Evolutionary conservation across 805 yeast genomes (phyloP), one percentile per base, ranked within the genome.

Genomic region (Cyberlindnera suaveolens): DNA sequence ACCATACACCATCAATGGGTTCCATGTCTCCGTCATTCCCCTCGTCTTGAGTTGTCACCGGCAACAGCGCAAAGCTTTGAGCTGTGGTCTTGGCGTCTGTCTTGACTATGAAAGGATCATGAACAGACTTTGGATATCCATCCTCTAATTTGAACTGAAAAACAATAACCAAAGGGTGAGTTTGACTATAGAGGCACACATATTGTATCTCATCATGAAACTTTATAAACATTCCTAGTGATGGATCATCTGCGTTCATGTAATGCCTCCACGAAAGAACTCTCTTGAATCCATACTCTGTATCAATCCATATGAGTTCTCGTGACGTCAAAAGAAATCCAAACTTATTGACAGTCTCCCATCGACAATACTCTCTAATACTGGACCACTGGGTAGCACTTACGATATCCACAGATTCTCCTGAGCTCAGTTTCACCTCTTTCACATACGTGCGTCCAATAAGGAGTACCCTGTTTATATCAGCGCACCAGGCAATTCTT

Each of bases 191-290:
- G 0, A 67, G 17, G 6, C 60, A 41, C 0, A 59, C 56, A 26
- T 51, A 40, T 17, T 48, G 48, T 10, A 46, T 46, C 45, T 38
- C 52, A 11, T 51, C 52, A 3, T 58, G 34, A 9, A 53, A 42
- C 11, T 62, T 56, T 2, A 71, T 55, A 2, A 58, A 49, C 41
- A 83, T 43, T 40, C 58, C 63, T 42, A 80, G 51, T 0, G 86
- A 70, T 1, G 74, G 71, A 51, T 86, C 95, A 1, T 58, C 49
- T 7, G 73, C 68, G 35, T 72, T 71, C 18, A 84, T 60, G 46
- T 64, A 75, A 60, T 88, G 96, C 47, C 80, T 82, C 90, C 95
- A 85, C 0, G 90, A 74, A 1, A 87, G 53, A 3, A 76, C 46
- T 44, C 84, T 68, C 27, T 62, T 62, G n/a, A 77, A 54, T 1